Percentiles rank a stretch among this genome's conserved stretches.
Evolutionary conservation across 768 basidiomycete genomes (phyloP).

Genomic region (Leccinum uliginosum): DNA sequence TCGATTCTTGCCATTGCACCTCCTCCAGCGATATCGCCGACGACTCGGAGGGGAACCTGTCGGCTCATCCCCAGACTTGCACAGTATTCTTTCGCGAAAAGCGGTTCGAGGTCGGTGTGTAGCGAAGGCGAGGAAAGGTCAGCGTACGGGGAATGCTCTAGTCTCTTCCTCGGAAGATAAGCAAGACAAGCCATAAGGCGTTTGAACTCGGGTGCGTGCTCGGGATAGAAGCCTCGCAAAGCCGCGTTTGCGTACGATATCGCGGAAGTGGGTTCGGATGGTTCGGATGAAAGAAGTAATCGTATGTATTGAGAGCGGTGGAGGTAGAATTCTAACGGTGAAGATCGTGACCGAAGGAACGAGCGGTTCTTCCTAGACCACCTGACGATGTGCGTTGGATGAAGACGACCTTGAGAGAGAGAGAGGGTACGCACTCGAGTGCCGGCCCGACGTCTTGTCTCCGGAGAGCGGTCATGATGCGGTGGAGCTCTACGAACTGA

Average conservation of each 20-base stretch:
- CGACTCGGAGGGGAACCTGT: slow-evolving; percentile 82
- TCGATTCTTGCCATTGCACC: slow-evolving; percentile 90
- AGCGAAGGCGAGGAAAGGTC: slow-evolving; percentile 68
- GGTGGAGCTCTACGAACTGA: slow-evolving; percentile 67
- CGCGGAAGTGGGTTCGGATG: slow-evolving; percentile 54
- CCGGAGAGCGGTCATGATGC: slow-evolving; percentile 64
- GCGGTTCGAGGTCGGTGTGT: slow-evolving; percentile 72
- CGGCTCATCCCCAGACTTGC: slow-evolving; percentile 83
- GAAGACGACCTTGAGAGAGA: not conserved
- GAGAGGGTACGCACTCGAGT: slow-evolving; percentile 52
- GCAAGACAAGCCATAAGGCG: slow-evolving; percentile 66
- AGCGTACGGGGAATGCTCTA: slow-evolving; percentile 69
- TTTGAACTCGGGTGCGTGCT: slow-evolving; percentile 60
- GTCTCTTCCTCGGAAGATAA: slow-evolving; percentile 64
- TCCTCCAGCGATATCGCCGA: slow-evolving; percentile 89
- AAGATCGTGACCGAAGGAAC: slow-evolving; percentile 66
- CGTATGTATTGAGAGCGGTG: slow-evolving; percentile 89
- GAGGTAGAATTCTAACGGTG: slow-evolving; percentile 83
- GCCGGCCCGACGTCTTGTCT: slow-evolving; percentile 69
- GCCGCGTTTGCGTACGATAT: slow-evolving; percentile 71
- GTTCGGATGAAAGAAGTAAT: slow-evolving; percentile 60
- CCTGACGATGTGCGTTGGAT: slow-evolving; percentile 37
- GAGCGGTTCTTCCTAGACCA: slow-evolving; percentile 69
- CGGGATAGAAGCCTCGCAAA: slow-evolving; percentile 58
- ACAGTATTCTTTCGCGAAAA: slow-evolving; percentile 90